phyloP scores from a whole-genome alignment of 2,329 filamentous ascomycete genomes.

The Aureobasidium melanogenum region DNA sequence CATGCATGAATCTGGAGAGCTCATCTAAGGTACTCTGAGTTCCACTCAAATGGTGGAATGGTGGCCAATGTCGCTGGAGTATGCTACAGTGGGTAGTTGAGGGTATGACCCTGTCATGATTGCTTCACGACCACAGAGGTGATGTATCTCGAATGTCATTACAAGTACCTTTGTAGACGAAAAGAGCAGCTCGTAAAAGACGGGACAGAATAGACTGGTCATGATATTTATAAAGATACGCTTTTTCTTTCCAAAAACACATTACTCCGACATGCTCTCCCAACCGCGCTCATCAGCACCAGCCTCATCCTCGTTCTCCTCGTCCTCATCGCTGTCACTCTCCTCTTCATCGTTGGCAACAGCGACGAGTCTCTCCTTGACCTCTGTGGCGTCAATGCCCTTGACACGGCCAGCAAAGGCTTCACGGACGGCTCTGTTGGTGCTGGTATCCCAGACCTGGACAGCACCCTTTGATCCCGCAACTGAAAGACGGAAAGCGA shows the following conservation, averaged over 20 bases:
- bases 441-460: constrained; percentile 94
- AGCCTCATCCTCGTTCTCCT: constrained; percentile 45
- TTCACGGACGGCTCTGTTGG: constrained; percentile 76
- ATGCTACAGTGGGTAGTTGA: not conserved
- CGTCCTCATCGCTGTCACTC: constrained; percentile 54
- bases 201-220: not conserved
- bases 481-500: constrained; percentile 85
- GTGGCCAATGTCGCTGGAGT: not conserved
- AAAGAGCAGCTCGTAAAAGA: not conserved
- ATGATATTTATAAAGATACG: not conserved
- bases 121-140: too few species aligned
- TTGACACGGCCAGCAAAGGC: constrained; percentile 62
- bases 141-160: not conserved
- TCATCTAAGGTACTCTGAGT: not conserved
- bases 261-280: constrained; percentile 28
- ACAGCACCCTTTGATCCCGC: constrained; percentile 89
- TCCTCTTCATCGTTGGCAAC: constrained; percentile 53
- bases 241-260: not conserved
- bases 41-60: rapidly evolving
- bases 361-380: constrained; percentile 68
- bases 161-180: not conserved
- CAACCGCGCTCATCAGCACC: constrained; percentile 22
- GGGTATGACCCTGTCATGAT: not conserved
- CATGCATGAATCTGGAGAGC: too few species aligned
- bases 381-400: constrained; percentile 43